Evolutionary conservation across 192 early-diverging fungal species (phyloP).

Genomic region (Linnemannia hyalina): DNA sequence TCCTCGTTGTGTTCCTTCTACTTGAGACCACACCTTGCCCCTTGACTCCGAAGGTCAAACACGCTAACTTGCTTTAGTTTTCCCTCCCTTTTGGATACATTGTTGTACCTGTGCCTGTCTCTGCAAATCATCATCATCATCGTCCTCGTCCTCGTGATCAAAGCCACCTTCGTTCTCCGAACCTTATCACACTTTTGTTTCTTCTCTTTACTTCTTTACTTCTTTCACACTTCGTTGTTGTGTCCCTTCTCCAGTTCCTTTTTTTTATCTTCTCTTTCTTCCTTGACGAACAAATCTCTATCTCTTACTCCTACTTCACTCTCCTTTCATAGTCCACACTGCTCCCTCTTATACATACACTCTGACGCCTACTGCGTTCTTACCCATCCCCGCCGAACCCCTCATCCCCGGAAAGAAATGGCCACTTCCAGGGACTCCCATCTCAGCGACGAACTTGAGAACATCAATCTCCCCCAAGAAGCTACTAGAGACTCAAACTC

Average conservation of each 20-base stretch:
- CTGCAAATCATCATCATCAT: background rate
- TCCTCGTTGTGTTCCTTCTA: too few relatives aligned
- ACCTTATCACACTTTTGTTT: background rate
- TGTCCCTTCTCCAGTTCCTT: background rate
- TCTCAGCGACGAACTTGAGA: constrained; percentile 34
- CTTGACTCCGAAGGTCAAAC: background rate
- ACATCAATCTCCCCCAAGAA: constrained; percentile 32
- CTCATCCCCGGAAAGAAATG: constrained; percentile 20
- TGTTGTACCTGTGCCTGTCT: too few relatives aligned
- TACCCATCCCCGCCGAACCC: background rate
- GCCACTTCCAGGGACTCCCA: constrained; percentile 31
- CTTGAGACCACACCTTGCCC: too few relatives aligned
- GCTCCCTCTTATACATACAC: background rate
- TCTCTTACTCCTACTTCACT: background rate
- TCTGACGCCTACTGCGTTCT: background rate
- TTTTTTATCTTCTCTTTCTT: background rate
- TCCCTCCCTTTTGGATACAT: background rate
- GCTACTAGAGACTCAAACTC: constrained; percentile 4
- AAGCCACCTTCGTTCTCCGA: background rate
- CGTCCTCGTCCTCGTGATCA: background rate
- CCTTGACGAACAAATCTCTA: background rate
- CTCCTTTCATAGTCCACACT: background rate
- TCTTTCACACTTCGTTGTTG: background rate
- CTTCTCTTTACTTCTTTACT: background rate
- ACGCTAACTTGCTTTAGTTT: background rate